Evolutionary conservation across 139 green algal genomes (phyloP).

Genomic region (Coelastrella sp.): DNA sequence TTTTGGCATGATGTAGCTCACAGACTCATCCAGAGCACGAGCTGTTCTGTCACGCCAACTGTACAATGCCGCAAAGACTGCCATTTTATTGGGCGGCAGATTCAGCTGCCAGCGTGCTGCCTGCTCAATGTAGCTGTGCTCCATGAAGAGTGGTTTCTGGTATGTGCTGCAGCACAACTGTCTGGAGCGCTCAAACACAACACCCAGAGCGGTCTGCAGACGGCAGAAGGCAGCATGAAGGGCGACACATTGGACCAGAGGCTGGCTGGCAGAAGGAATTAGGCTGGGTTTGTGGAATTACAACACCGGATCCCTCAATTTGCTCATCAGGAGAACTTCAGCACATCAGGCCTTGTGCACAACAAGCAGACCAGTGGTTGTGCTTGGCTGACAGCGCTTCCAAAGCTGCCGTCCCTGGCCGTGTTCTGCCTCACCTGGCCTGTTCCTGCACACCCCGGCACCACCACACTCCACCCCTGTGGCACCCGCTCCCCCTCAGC

Average conservation of each 20-base stretch:
- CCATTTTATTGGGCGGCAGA: constrained; percentile 64
- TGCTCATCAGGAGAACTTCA: too few species aligned
- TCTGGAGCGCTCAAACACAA: constrained; percentile 82
- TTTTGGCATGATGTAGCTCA: constrained; percentile 88
- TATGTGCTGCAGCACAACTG: constrained; percentile 85
- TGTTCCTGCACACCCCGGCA: not conserved
- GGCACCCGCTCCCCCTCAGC: not conserved
- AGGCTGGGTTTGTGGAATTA: too few species aligned
- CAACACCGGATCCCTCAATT: too few species aligned
- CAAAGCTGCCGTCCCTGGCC: not conserved
- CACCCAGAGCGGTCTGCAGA: constrained; percentile 50
- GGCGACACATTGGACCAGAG: not conserved
- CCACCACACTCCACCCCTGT: constrained; percentile 16
- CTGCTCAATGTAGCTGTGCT: constrained; percentile 51
- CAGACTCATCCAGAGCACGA: constrained; percentile 84
- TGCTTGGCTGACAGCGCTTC: not conserved
- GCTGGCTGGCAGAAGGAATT: too few species aligned
- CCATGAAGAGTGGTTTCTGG: constrained; percentile 68
- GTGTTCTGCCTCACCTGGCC: constrained; percentile 11
- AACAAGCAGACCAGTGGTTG: too few species aligned
- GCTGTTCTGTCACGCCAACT: constrained; percentile 82
- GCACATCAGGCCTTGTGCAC: too few species aligned
- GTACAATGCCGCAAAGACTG: constrained; percentile 72
- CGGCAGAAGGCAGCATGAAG: not conserved
- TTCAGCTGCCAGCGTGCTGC: constrained; percentile 39